Evolutionary conservation across 352 stramenopile genomes (phyloP), one percentile per base, ranked within the genome.

Genomic region (Pythium angustatum): DNA sequence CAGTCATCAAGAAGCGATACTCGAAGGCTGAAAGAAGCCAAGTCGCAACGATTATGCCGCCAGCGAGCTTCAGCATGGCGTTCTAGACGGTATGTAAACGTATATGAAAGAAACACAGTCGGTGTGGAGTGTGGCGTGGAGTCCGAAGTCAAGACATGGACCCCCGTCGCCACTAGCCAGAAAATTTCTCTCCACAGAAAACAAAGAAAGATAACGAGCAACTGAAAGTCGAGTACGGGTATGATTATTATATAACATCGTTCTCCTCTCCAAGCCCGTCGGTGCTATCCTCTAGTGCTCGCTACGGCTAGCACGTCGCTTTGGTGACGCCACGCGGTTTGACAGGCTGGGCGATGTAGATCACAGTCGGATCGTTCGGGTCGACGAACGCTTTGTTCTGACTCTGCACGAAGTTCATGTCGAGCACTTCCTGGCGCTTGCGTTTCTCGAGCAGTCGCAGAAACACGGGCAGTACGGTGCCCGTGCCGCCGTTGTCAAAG

Each of bases 1-100:
- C 84, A 28, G 86, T 95, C 59, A 93, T 95, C 68, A 93, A 93
- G 73, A 95, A 95, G 68, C 84, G 86, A 53, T 95, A 95, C 78
- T 93, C 86, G 33, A 93, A 93, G 61, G 77, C 85, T 28, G 86
- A 95, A 56, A 68, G 86, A 31, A 90, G 79, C 68, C 81, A 95
- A 68, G 86, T 95, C 48, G 85, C 85, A 27, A 75, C 74, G 45
- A 76, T 93, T 36, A 64, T 91, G 26, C 86, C 86, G 17, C 86
- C 86, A 15, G 76, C 80, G 19, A 81, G 72, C 48, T 95, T 91
- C 70, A 93, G 76, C 68, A 92, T 95, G 84, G 77, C 83, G 60
- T 95, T 91, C 65, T 95, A 82, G 77, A 51, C 30, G 24, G 33
- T 12, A 43, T 41, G 22, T 59, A 31, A 36, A 49, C 30, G 53